Base-by-base conservation (phyloP, 768 basidiomycete genomes). In the Lenzites betulinus region DNA sequence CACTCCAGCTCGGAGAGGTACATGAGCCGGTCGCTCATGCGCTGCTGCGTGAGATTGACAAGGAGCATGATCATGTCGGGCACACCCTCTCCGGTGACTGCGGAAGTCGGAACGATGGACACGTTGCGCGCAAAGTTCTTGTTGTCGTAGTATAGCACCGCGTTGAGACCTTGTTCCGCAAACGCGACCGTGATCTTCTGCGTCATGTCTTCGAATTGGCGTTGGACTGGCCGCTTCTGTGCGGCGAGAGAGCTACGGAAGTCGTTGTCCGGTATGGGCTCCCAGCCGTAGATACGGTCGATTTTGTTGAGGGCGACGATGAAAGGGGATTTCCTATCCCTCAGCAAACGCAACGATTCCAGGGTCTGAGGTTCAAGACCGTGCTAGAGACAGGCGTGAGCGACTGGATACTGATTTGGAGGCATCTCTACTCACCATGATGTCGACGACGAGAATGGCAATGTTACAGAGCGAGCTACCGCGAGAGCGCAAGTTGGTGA, bases 301-400 rank as follows among this genome's bases (percentile, higher is more conserved):
- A 99, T 97, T 94, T 99, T 98, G 80, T 99, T 99, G 47, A 99
- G 79, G 6, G 97, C 97, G 49, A 99, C 96, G 57, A 99, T 97
- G 79, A 99, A 99, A 0, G 97, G 97, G 8, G 96, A 98, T 77
- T 97, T 97, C 53, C 89, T 85, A 71, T 96, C 93, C 64, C 90
- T 83, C 51, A 99, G 82, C 59, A 99, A 77, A 42, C 95, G 89
- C 28, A 99, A 81, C 3, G 96, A 98, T 75, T 99, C 97, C 54
- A 98, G 79, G 0, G 97, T 99, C 76, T 98, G 97, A n/a, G 88
- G 94, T 76, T 98, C 97, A 51, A 99, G 81, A 41, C 95, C 96
- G 76, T 99, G 96, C 95, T 93, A 3, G 2, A 30, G 15, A 62
- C 18, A 11, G 42, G 15, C 15, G 16, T 26, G 9, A 49, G 43